phyloP scores from a whole-genome alignment of 805 yeast genomes.

The Saccharomycopsis sp. region DNA sequence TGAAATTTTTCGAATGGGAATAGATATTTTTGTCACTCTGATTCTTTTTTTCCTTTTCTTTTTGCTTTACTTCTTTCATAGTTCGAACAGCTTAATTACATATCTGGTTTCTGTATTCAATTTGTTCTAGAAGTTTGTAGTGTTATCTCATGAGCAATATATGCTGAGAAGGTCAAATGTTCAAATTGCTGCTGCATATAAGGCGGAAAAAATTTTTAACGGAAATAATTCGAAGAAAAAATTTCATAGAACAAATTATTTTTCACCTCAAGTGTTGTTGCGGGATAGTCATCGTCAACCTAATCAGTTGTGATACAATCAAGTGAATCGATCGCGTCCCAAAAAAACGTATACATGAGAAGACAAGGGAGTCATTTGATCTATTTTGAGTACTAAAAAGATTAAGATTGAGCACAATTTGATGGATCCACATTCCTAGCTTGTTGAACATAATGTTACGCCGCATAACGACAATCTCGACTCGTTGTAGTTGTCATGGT shows the following conservation, averaged over 20 bases:
- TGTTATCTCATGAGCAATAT: background rate
- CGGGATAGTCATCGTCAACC: no score
- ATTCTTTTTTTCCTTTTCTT: background rate
- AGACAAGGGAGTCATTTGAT: no score
- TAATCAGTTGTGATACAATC: no score
- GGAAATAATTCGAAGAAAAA: no score
- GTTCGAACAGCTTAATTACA: background rate
- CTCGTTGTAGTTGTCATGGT: background rate
- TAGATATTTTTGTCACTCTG: slow-evolving; percentile 16
- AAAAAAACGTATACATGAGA: no score
- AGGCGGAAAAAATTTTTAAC: background rate
- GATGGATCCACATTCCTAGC: background rate
- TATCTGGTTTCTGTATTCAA: background rate
- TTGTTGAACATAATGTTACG: background rate
- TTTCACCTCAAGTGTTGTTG: no score
- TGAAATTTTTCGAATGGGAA: slow-evolving; percentile 39
- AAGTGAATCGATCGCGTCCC: no score
- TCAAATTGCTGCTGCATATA: no score
- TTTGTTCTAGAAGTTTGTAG: background rate
- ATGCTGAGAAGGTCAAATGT: background rate
- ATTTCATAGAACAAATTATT: no score
- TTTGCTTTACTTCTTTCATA: background rate
- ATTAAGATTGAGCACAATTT: background rate
- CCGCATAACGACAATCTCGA: background rate
- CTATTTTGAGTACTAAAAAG: no score